A percentile compares a stretch with the other conserved stretches of the same genome.
Evolutionary conservation across 805 yeast genomes (phyloP).

Genomic region (Monosporozyma aquatica): DNA sequence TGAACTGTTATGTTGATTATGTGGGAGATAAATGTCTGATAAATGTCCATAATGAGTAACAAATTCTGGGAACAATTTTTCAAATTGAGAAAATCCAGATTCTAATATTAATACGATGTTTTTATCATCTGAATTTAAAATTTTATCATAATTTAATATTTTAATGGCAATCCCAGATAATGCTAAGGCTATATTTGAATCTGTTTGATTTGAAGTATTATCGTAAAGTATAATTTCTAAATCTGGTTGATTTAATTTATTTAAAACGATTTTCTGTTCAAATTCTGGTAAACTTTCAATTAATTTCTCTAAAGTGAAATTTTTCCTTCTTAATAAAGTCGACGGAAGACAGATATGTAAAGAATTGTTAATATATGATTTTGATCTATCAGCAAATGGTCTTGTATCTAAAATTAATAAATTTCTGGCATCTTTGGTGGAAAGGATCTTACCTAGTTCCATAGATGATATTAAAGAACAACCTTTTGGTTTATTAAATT

Average conservation of each 20-base stretch:
- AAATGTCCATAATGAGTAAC: constrained; percentile 1
- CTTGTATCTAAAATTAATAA: constrained; percentile 48
- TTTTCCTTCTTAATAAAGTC: constrained; percentile 70
- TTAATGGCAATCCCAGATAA: constrained; percentile 24
- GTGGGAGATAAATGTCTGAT: not conserved
- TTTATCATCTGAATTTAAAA: not conserved
- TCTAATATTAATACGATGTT: constrained; percentile 13
- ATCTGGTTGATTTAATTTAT: constrained; percentile 9
- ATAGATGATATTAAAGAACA: constrained; percentile 15
- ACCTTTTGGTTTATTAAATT: constrained; percentile 17
- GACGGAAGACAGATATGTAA: constrained; percentile 81
- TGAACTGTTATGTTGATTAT: not conserved
- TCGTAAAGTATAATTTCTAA: constrained; percentile 23
- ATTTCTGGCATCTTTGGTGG: constrained; percentile 1
- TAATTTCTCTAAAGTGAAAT: constrained; percentile 57
- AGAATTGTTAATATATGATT: constrained; percentile 48
- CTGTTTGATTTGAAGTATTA: constrained; percentile 16
- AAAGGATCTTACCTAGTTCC: constrained; percentile 14
- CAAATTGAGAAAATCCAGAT: constrained; percentile 18
- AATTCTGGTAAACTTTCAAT: constrained; percentile 48
- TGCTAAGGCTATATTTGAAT: constrained; percentile 18
- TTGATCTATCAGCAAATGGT: constrained; percentile 66
- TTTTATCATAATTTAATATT: constrained; percentile 11
- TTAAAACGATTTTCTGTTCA: constrained; percentile 29
- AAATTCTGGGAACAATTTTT: constrained; percentile 13